phyloP scores from a whole-genome alignment of 352 stramenopile species.

The Phytophthora vignae region DNA sequence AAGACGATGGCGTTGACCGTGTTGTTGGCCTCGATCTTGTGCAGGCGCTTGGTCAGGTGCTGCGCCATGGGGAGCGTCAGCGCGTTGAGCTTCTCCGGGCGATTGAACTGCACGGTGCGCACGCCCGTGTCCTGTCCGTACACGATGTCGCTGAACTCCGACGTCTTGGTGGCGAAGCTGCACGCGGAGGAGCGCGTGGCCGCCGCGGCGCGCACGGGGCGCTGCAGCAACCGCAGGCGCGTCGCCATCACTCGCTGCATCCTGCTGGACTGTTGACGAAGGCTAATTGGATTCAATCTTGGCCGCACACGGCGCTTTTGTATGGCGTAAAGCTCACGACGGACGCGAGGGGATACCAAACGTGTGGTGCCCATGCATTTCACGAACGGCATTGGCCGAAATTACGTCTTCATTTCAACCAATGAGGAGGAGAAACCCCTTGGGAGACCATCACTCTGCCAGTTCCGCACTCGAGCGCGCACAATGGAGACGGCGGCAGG shows the following conservation, averaged over 20 bases:
- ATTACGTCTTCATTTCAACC: neutral
- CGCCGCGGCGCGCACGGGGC: conserved; percentile 41
- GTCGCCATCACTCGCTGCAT: conserved; percentile 62
- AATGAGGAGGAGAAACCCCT: neutral
- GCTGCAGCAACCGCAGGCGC: conserved; percentile 71
- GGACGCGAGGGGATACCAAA: conserved; percentile 12
- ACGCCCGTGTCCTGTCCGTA: conserved; percentile 83
- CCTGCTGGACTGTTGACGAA: neutral
- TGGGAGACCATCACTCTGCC: conserved; percentile 28
- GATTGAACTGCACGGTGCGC: conserved; percentile 91
- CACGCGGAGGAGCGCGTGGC: neutral
- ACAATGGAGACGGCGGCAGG: conserved; percentile 18
- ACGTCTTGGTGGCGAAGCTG: conserved; percentile 48
- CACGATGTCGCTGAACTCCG: conserved; percentile 71
- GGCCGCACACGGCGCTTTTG: conserved; percentile 2
- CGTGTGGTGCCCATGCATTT: conserved; percentile 37
- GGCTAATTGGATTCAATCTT: conserved; percentile 21
- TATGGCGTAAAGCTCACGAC: conserved; percentile 2
- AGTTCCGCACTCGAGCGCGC: conserved; percentile 18
- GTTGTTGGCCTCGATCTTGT: conserved; percentile 80
- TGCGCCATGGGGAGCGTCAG: conserved; percentile 93
- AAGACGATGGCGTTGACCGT: conserved; percentile 88
- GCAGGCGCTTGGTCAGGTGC: conserved; percentile 88
- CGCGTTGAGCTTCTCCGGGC: conserved; percentile 93
- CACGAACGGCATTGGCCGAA: conserved; percentile 25